Evolutionary conservation across 257 asterid genomes (phyloP), one percentile per base, ranked within the genome.

Genomic region (Apocynum venetum): DNA sequence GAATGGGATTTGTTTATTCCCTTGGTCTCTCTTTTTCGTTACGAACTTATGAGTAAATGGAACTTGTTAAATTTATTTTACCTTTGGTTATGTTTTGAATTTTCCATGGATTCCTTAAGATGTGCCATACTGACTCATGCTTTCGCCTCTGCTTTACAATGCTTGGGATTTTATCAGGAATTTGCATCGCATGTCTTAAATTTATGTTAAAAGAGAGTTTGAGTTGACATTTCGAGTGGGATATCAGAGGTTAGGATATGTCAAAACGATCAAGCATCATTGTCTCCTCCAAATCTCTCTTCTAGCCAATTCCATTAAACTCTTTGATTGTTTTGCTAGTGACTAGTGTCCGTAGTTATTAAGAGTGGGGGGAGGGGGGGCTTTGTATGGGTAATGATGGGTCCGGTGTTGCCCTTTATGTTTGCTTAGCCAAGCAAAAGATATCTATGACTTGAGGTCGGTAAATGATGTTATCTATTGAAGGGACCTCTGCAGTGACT

Each of bases 351-450:
- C 31, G 31, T 25, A 25, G 31, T 25, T 25, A 25, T 25, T 25
- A 25, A 25, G 31, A 25, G 0, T 0, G 31, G 31, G 31, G 31
- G 31, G n/a, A n/a, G n/a, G 31, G 31, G 7, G 49, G 49, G 49
- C 49, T 8, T 46, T 46, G 6, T 46, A 8, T 46, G 3, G 7
- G 6, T 46, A 8, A 46, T 6, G 2, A 11, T 10, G 55, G 55
- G 55, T 51, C 55, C 3, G 55, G 55, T 1, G 10, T 13, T 7
- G 12, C 13, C 15, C 15, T 13, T 55, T 48, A 44, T 83, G 67
- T 79, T 77, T 75, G 86, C 78, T 83, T 71, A 59, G 83, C 81
- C 89, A 78, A 85, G 84, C 86, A 78, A 86, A 85, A 31, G 83
- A 81, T 80, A 81, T 84, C 81, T 56, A 67, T 72, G 80, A 77